Evolutionary conservation across 2,329 filamentous ascomycete genomes (phyloP).

Genomic region (Cryphonectria nitschkei): DNA sequence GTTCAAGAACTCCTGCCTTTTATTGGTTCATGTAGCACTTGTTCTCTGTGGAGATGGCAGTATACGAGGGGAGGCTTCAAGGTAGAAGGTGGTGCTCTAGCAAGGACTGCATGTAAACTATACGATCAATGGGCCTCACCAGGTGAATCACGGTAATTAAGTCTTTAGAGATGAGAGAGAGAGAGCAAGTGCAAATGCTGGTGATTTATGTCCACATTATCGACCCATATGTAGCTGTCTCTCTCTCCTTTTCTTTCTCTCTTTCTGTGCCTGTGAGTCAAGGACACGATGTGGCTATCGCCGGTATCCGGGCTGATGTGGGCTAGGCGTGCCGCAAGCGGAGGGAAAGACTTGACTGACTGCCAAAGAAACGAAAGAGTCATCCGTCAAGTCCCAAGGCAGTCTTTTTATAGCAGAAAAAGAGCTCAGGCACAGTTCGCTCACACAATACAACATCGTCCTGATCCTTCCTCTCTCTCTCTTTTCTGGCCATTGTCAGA

Average conservation of each 20-base stretch:
- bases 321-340: not conserved
- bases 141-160: not conserved
- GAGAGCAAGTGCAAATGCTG: not conserved
- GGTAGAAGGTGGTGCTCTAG: not conserved
- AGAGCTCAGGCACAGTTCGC: not conserved
- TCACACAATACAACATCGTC: not conserved
- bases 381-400: not conserved
- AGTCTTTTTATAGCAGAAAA: not conserved
- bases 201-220: not conserved
- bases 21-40: not conserved
- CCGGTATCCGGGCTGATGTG: not conserved
- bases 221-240: not conserved
- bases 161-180: not conserved
- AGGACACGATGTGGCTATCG: not conserved
- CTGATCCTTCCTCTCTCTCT: not conserved
- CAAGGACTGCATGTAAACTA: not conserved
- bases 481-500: not conserved
- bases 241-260: not conserved
- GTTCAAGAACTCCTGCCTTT: not conserved
- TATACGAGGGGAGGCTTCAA: not conserved
- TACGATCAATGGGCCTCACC: not conserved
- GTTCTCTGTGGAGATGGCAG: not conserved
- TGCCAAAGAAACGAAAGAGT: not conserved
- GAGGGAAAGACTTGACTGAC: not conserved
- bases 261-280: not conserved